Evolutionary conservation across 1,284 basidiomycete genomes (phyloP).

Genomic region (Chalciporus piperatoides): DNA sequence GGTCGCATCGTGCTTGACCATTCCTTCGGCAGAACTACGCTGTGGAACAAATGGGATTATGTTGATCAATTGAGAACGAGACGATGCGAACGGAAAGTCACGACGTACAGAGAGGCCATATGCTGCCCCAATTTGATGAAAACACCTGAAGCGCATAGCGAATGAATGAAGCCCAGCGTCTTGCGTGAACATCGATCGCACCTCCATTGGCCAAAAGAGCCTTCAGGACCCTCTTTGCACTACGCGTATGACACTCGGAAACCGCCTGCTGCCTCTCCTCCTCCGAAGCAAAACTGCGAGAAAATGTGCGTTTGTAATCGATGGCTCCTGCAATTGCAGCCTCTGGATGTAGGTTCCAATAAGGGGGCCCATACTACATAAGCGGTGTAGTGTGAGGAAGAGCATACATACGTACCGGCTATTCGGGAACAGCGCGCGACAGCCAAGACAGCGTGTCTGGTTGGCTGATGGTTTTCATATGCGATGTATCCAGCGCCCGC

Average conservation of each 20-base stretch:
- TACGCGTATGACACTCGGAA: slow-evolving; percentile 78
- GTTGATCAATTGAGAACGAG: not conserved
- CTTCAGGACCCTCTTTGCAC: slow-evolving; percentile 71
- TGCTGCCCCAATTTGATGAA: slow-evolving; percentile 96
- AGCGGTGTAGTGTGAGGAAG: slow-evolving; percentile 3
- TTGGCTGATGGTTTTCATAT: slow-evolving; percentile 60
- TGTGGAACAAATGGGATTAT: slow-evolving; percentile 23
- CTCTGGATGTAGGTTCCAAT: slow-evolving; percentile 32
- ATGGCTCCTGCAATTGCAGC: slow-evolving; percentile 65
- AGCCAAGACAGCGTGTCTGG: slow-evolving; percentile 61
- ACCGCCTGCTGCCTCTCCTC: slow-evolving; percentile 56
- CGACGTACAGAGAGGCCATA: slow-evolving; percentile 63
- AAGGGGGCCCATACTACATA: not conserved
- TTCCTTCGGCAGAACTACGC: slow-evolving; percentile 75
- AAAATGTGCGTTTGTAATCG: slow-evolving; percentile 84
- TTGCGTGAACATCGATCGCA: slow-evolving; percentile 28
- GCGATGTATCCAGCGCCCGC: slow-evolving; percentile 44
- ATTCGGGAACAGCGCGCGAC: slow-evolving; percentile 72
- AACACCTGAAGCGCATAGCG: slow-evolving; percentile 48
- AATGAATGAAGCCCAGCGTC: not conserved
- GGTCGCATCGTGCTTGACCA: slow-evolving; percentile 67
- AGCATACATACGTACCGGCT: slow-evolving; percentile 42
- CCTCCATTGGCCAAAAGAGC: slow-evolving; percentile 87
- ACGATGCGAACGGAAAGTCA: not conserved
- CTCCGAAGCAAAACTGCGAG: slow-evolving; percentile 53